Percentiles rank a stretch among this genome's conserved stretches.
These are phyloP conservation scores for Colletotrichum sojae DNA, from an alignment of 2,329 filamentous ascomycete species.

Conservation along the genomic window DNA sequence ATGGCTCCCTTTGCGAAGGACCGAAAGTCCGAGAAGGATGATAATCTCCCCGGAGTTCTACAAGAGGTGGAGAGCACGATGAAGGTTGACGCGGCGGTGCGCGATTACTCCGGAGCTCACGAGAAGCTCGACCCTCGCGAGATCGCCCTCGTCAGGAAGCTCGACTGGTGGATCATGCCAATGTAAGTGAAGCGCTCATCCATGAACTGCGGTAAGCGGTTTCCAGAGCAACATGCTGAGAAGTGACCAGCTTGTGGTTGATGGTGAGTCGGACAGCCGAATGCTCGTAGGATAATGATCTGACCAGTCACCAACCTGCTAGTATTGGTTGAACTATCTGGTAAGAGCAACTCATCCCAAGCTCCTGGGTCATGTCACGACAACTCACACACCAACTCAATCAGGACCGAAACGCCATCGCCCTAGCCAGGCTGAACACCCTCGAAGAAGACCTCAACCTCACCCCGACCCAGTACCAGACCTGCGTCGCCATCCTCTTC, in stretches of 20 bases:
- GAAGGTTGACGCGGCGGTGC: not conserved
- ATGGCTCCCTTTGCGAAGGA: not conserved
- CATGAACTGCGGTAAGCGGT: too few relatives aligned
- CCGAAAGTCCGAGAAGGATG: not conserved
- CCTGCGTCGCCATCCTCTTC: conserved; percentile 36
- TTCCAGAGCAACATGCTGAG: not conserved
- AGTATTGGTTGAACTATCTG: conserved; percentile 49
- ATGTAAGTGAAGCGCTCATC: not conserved
- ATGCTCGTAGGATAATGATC: not conserved
- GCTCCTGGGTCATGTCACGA: too few relatives aligned
- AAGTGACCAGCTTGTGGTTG: conserved; percentile 6
- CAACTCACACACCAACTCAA: not conserved
- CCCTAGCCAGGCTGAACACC: conserved; percentile 68
- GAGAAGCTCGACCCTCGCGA: conserved; percentile 57
- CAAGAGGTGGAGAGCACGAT: conserved; percentile 11
- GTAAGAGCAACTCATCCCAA: conserved; percentile 32
- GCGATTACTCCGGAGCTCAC: conserved; percentile 55
- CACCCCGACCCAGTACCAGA: conserved; percentile 46
- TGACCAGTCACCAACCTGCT: too few relatives aligned
- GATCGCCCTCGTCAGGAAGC: conserved; percentile 56
- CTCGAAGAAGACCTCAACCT: conserved; percentile 67
- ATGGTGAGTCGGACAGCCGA: conserved; percentile 2
- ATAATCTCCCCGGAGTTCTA: not conserved
- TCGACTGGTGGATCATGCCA: conserved; percentile 56
- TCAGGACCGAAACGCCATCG: conserved; percentile 66